These are phyloP conservation scores for Monilinia vaccinii-corymbosi DNA, from an alignment of 2,329 filamentous ascomycete species.

Conservation along the genomic window DNA sequence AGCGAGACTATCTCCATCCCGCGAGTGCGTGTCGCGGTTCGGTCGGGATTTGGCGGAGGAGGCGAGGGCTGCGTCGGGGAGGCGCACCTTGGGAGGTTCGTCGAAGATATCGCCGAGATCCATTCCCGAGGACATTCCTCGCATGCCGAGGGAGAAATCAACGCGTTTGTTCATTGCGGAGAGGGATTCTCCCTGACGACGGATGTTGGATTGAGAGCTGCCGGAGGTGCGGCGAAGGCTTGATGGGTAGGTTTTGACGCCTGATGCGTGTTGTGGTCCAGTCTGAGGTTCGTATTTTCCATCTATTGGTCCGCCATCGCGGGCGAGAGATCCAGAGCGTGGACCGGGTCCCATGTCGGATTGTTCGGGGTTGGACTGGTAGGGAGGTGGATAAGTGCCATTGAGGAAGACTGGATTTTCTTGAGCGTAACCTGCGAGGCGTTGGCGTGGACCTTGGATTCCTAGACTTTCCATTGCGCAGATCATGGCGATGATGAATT, in stretches of 20 bases:
- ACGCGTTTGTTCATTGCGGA: slow-evolving; percentile 52
- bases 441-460: slow-evolving; percentile 30
- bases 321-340: slow-evolving; percentile 25
- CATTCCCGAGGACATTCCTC: slow-evolving; percentile 46
- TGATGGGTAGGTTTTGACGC: slow-evolving; percentile 35
- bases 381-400: slow-evolving; percentile 22
- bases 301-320: slow-evolving; percentile 21
- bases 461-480: slow-evolving; percentile 50
- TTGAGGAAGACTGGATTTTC: slow-evolving; percentile 26
- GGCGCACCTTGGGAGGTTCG: slow-evolving; percentile 34
- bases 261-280: slow-evolving; percentile 10
- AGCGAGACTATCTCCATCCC: slow-evolving; percentile 14
- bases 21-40: background rate
- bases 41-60: slow-evolving; percentile 12
- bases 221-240: slow-evolving; percentile 41
- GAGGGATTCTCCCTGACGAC: slow-evolving; percentile 47
- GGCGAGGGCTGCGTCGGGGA: slow-evolving; percentile 22
- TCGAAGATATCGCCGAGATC: slow-evolving; percentile 57
- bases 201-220: slow-evolving; percentile 26
- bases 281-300: background rate
- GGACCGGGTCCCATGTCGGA: slow-evolving; percentile 22
- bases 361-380: background rate
- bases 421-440: slow-evolving; percentile 24
- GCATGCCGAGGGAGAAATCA: slow-evolving; percentile 63
- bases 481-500: slow-evolving; percentile 89